Evolutionary conservation across 106 monocot species (phyloP), one percentile per base, ranked within the genome.

Genomic region (Dendrobium officinale): DNA sequence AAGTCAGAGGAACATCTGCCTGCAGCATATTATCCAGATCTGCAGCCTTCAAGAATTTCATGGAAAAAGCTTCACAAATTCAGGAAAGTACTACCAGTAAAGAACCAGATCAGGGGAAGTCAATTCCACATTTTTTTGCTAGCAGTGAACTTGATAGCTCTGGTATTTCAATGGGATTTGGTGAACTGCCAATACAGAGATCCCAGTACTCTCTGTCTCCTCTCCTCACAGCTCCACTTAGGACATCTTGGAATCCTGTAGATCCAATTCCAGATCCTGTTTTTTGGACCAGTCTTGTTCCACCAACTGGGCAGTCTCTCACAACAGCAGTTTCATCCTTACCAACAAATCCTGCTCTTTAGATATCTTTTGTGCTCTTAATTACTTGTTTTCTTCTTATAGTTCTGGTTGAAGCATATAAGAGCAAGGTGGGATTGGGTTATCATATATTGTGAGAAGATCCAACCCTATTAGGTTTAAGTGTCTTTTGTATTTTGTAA

Each of bases 1-100:
- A 29, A 26, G 70, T 81, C 37, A 73, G 72, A 55, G 61, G 76
- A 37, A 66, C 92, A 17, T 91, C 97, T 8, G 91, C 92, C 40
- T 92, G 88, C 45, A 79, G 70, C 77, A 91, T 98, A 22, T 79
- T 98, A 82, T 89, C 98, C 42, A 83, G 70, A 44, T 98, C 98
- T 77, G 81, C 80, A 22, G 89, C 95, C 73, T 98, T 92, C 84
- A 98, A 92, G 77, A 92, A 84, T 75, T 91, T 95, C 64, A 67
- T 87, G 42, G 86, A 92, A 3, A 93, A 82, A 66, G 72, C 82
- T 64, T 82, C 88, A 59, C 89, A 92, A 83, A 81, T 84, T 15
- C 72, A 78, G 54, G 90, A 92, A 40, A 58, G 47, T 42, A 42
- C 17, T 66, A 27, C 66, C 48, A 84, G 47, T 68, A 80, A 89